Evolutionary conservation across 495 filamentous ascomycete species (phyloP), one percentile per base, ranked within the genome.

Genomic region (Cudoniella acicularis): DNA sequence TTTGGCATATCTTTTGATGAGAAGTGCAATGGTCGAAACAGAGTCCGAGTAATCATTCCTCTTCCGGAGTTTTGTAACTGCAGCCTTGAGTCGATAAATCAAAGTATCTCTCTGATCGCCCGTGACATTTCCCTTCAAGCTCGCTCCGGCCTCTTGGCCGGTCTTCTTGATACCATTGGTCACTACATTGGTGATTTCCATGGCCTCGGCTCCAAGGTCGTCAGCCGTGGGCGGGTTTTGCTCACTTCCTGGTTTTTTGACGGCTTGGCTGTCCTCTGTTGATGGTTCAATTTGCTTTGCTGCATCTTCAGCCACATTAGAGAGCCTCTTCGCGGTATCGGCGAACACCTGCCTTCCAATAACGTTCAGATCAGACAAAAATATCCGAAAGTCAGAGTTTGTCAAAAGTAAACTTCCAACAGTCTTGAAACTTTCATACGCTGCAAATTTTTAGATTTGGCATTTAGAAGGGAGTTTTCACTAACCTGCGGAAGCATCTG

Each of bases 371-470:
- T 98, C 93, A n/a, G 85, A 80, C 24, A 96, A 79, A 64, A 98
- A 92, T 16, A 90, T 73, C 18, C 92, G 84, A 70, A 98, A 96
- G 64, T 96, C 92, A 2, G 88, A 83, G 69, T 98, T 98, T 16
- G 88, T 91, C 21, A 98, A 74, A 0, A 96, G 81, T 6, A 98
- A 78, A 49, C 83, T 87, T 10, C 90, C 88, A 8, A 98, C 86
- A 0, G 90, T 96, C 50, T 85, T 87, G 43, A 96, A 72, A 66
- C 92, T 96, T 64, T 86, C 79, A 70, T 91, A 95, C 4, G 87
- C 92, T 92, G 30, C 4, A 36, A 4, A 6, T 6, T 36, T 6
- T 36, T 36, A 36, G 30, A 6, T 6, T 6, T 36, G 30, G 13
- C 13, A 36, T 36, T n/a, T 57, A 57, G 60, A 25, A 22, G 1